Percentiles rank a stretch among this genome's conserved stretches.
Conservation (phyloP, 805 yeast genomes). For the Hermanozyma aechmeae region DNA sequence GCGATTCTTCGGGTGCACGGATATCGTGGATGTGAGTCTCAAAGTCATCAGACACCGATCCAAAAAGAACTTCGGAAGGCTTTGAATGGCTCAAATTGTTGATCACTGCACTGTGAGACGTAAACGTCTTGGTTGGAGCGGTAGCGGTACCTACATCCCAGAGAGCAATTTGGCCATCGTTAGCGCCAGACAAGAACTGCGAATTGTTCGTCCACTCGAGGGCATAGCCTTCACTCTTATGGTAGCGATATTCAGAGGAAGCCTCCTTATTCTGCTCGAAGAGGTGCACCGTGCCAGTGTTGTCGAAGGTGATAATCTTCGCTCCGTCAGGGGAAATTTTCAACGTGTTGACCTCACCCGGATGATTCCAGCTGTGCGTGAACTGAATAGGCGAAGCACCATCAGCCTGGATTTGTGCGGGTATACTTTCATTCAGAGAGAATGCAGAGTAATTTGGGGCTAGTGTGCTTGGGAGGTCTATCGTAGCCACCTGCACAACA, state of each 20-base stretch:
- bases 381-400: no score
- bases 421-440: conserved; percentile 10
- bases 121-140: conserved; percentile 40
- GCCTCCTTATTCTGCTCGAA: conserved; percentile 19
- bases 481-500: conserved; percentile 34
- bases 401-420: neutral
- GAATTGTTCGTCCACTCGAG: conserved; percentile 53
- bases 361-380: conserved; percentile 46
- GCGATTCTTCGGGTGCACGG: conserved; percentile 25
- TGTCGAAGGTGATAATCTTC: conserved; percentile 47
- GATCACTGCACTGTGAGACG: conserved; percentile 47
- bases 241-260: conserved; percentile 36
- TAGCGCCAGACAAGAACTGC: conserved; percentile 52
- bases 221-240: conserved; percentile 59
- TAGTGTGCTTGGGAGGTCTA: conserved; percentile 43
- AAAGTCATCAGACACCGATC: conserved; percentile 64
- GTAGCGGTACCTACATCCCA: conserved; percentile 49
- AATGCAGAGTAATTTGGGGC: conserved; percentile 22
- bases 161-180: conserved; percentile 56
- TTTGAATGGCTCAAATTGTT: conserved; percentile 59
- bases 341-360: conserved; percentile 59
- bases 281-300: conserved; percentile 39
- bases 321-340: conserved; percentile 42
- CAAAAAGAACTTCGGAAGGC: conserved; percentile 39
- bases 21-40: conserved; percentile 54